Conservation (phyloP, 1,139 yeast genomes). For the Suhomyces taliae region DNA sequence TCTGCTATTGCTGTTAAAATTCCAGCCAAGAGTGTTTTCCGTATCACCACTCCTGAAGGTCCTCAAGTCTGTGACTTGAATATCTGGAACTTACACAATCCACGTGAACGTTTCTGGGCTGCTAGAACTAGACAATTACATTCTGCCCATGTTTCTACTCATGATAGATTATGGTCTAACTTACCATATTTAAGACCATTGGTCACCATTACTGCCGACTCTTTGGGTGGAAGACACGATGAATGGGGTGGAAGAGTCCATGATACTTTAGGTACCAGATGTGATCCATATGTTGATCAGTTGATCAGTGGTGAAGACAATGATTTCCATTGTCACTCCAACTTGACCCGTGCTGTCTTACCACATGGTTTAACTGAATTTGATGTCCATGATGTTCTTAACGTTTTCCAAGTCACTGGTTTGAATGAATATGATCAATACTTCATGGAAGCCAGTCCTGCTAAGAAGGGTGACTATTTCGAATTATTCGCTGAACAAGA, state of each 20-base stretch:
- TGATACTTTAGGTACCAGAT: conserved; percentile 66
- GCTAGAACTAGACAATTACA: conserved; percentile 67
- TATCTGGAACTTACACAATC: conserved; percentile 61
- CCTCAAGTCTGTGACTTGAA: conserved; percentile 72
- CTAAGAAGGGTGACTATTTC: conserved; percentile 56
- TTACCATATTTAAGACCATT: conserved; percentile 64
- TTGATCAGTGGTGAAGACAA: conserved; percentile 63
- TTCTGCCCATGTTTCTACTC: conserved; percentile 63
- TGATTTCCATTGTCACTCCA: conserved; percentile 68
- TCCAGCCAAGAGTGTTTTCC: conserved; percentile 57
- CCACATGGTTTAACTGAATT: conserved; percentile 63
- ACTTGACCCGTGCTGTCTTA: conserved; percentile 56
- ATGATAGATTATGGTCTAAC: conserved; percentile 64
- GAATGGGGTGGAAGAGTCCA: conserved; percentile 69
- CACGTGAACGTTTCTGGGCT: conserved; percentile 69
- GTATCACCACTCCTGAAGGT: conserved; percentile 65
- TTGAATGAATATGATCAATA: conserved; percentile 64
- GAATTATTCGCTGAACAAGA: conserved; percentile 70
- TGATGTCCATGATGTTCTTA: conserved; percentile 68
- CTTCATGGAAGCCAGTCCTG: conserved; percentile 71
- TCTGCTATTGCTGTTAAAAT: conserved; percentile 62
- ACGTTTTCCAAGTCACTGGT: conserved; percentile 71
- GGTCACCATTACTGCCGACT: conserved; percentile 62
- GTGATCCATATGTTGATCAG: conserved; percentile 69
- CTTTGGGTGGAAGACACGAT: conserved; percentile 55